Base-by-base conservation (phyloP, 169 alveolate species). In the Eimeria falciformis region DNA sequence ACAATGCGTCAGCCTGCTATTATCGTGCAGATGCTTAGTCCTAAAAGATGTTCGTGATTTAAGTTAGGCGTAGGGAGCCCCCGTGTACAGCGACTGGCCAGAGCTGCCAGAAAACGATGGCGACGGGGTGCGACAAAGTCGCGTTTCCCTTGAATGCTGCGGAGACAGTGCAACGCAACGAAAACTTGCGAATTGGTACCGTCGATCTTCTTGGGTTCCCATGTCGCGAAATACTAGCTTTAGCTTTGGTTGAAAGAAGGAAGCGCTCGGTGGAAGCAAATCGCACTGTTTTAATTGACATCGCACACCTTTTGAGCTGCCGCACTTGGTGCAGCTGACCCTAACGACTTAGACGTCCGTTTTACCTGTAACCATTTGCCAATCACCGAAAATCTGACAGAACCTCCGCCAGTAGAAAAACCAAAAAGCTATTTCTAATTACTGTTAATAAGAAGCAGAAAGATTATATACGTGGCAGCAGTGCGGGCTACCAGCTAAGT, bases 21-120 rank as follows among this genome's bases (percentile, higher is more conserved):
- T 33, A 33, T 33, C 40, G 40, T 33, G 40, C 40, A 33, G 40
- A 33, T 33, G 40, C 40, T 33, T 33, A 33, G 40, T 0, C 40
- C 40, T 33, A 33, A 2, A 33, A 33, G 40, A 33, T 33, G 40
- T 33, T 33, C 40, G 40, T 33, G 40, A 33, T 33, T 33, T 33
- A 33, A 33, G 0, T 37, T 43, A 25, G 29, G 53, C 87, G 53
- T 18, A 11, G 87, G 47, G 40, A 78, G 29, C 11, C n/a, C 55
- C 71, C 25, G 87, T 81, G 73, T 7, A 81, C 69, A 77, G 47
- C n/a, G 75, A 81, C 90, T 81, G 68, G 77, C 90, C 90, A 81
- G 90, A 81, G 90, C 77, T 71, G n/a, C 23, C 56, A 27, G 62
- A 33, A n/a, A 75, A 81, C 6, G 33, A 29, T 14, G 77, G 90